These are phyloP conservation scores for Suillus americanus DNA, from an alignment of 768 basidiomycete genomes.

Conservation along the genomic window DNA sequence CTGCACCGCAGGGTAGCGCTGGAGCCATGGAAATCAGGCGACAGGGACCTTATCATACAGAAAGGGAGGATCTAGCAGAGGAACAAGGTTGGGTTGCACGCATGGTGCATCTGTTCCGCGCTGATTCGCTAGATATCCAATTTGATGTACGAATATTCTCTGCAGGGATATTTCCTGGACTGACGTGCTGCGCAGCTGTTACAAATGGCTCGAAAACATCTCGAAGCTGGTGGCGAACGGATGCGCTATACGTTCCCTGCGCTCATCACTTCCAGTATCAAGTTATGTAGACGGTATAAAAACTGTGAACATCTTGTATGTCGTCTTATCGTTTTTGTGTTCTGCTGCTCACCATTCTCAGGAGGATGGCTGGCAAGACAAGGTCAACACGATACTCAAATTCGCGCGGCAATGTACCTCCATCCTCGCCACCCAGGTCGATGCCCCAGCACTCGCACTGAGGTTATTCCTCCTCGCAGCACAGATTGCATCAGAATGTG, in stretches of 20 bases:
- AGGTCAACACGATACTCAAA: conserved; percentile 87
- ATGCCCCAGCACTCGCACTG: conserved; percentile 88
- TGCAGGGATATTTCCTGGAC: not conserved
- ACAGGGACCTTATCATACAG: conserved; percentile 60
- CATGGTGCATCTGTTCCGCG: conserved; percentile 94
- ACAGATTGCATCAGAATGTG: conserved; percentile 92
- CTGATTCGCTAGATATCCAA: conserved; percentile 84
- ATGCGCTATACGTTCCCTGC: conserved; percentile 98
- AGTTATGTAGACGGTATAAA: conserved; percentile 90
- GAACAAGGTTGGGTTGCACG: conserved; percentile 99
- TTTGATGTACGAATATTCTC: conserved; percentile 67
- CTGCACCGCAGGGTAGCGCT: conserved; percentile 27
- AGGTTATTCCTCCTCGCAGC: conserved; percentile 95
- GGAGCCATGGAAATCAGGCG: conserved; percentile 48
- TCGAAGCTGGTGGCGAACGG: conserved; percentile 88
- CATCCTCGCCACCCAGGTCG: conserved; percentile 90
- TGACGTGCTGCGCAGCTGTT: conserved; percentile 55
- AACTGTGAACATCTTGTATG: conserved; percentile 69
- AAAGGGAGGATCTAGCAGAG: conserved; percentile 91
- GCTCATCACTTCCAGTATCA: conserved; percentile 89
- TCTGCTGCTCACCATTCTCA: conserved; percentile 25
- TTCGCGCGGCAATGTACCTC: conserved; percentile 93
- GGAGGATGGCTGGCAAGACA: conserved; percentile 86
- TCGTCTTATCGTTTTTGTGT: conserved; percentile 3
- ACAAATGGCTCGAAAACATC: conserved; percentile 87